Conservation (phyloP, 1,284 basidiomycete species). For the Ustilago loliicola region DNA sequence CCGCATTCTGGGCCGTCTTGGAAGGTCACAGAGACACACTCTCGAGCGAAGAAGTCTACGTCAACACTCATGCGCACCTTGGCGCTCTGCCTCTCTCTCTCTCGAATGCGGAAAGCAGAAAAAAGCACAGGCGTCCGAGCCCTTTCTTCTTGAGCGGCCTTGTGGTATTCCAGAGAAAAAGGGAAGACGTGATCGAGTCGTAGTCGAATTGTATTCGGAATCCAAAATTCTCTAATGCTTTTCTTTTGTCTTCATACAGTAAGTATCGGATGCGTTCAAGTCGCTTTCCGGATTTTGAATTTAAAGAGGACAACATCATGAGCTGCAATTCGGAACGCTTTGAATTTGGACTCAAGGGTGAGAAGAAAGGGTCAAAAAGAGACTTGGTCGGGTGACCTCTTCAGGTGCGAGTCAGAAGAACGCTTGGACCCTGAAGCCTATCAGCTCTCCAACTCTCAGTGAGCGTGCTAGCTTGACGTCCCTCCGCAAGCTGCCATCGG, state of each 20-base stretch:
- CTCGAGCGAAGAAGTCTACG: constrained; percentile 2
- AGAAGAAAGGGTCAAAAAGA: not conserved
- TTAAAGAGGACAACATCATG: not conserved
- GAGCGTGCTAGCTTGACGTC: no score
- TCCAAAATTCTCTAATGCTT: not conserved
- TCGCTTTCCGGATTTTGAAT: not conserved
- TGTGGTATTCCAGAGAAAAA: constrained; percentile 17
- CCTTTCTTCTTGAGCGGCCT: constrained; percentile 22
- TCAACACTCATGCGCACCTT: constrained; percentile 7
- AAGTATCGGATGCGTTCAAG: no score
- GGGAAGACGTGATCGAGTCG: constrained; percentile 24
- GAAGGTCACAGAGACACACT: not conserved
- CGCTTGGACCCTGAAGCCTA: not conserved
- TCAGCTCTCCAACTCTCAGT: not conserved
- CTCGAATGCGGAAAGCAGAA: constrained; percentile 1
- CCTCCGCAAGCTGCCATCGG: no score
- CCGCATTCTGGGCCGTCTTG: constrained; percentile 3
- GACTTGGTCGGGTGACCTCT: constrained; percentile 21
- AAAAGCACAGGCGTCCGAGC: constrained; percentile 26
- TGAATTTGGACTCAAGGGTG: not conserved
- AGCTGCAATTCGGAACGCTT: not conserved
- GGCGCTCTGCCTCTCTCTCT: not conserved
- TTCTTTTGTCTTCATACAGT: not conserved
- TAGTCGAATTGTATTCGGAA: not conserved
- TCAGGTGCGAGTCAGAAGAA: no score